Percentiles rank a stretch among this genome's conserved stretches.
These are phyloP conservation scores for Cenchrus fungigraminus DNA, from an alignment of 176 grass and related monocot species.

Conservation along the genomic window DNA sequence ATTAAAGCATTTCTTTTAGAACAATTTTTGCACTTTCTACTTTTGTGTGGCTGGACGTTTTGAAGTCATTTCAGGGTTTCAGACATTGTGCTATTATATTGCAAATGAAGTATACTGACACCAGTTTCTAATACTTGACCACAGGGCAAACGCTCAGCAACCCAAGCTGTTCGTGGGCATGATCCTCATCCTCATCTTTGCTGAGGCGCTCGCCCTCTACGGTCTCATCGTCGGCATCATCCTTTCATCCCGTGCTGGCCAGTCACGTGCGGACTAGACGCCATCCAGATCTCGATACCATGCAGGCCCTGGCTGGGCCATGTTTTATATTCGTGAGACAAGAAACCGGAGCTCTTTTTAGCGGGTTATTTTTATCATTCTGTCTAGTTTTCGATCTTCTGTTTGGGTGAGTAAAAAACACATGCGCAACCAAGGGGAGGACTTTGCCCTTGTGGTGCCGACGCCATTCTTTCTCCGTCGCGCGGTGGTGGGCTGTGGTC, in stretches of 20 bases:
- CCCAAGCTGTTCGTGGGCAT: conserved; percentile 65
- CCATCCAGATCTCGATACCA: not conserved
- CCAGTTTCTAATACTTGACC: not conserved
- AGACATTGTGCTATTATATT: not conserved
- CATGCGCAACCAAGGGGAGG: conserved; percentile 6
- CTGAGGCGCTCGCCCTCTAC: conserved; percentile 57
- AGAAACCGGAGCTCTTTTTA: conserved; percentile 38
- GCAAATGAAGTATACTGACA: not conserved
- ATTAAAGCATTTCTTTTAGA: not conserved
- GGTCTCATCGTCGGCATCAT: conserved; percentile 68
- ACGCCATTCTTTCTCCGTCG: conserved; percentile 49
- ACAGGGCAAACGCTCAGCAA: conserved; percentile 63
- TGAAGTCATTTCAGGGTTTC: not conserved
- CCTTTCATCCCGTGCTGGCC: conserved; percentile 62
- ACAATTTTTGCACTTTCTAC: not conserved
- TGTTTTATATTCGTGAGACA: conserved; percentile 50
- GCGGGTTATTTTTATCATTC: conserved; percentile 13
- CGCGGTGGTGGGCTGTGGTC: conserved; percentile 27
- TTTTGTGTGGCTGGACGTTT: not conserved
- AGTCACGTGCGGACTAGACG: conserved; percentile 55
- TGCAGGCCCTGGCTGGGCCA: conserved; percentile 6
- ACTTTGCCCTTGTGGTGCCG: conserved; percentile 27
- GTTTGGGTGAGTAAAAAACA: conserved; percentile 40
- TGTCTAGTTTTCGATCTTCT: conserved; percentile 48
- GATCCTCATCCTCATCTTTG: conserved; percentile 72